Evolutionary conservation across 2,329 filamentous ascomycete genomes (phyloP), one percentile per base, ranked within the genome.

Genomic region (Apiospora aurea): DNA sequence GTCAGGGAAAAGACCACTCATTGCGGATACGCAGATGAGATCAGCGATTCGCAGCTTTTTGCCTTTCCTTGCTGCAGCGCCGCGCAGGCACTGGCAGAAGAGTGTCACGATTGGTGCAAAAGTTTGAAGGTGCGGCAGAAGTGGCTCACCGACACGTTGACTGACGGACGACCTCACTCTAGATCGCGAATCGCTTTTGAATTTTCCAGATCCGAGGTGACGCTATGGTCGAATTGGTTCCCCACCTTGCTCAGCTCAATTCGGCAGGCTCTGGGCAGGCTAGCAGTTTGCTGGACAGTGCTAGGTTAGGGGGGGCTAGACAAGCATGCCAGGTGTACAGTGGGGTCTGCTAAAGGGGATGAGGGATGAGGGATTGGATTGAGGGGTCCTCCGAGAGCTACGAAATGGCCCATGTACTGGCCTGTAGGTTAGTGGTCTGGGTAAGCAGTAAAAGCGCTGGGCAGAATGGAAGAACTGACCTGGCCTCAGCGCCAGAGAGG

Each of bases 111-210:
- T 38, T 38, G 34, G 34, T 38, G 34, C 34, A 38, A 38, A 34
- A 61, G 16, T 14, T 11, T 43, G 41, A 26, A 34, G 29, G 16
- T 21, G 53, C 53, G 34, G 53, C 8, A 61, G 29, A 53, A 61
- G 53, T 61, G 53, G 53, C 53, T 61, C 53, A 61, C 53, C 53
- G 53, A 61, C 53, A 61, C 53, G 53, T 61, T 61, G 53, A 61
- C 53, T 16, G 18, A 29, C 26, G 26, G n/a, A n/a, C n/a, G n/a
- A n/a, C n/a, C n/a, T n/a, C n/a, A 29, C 53, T 61, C 46, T 61
- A 61, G 53, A 61, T 61, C 53, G 53, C 53, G 53, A 61, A 61
- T 61, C 53, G 53, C 53, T 38, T 16, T 61, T 34, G 18, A 61
- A 21, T 61, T 57, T 61, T 61, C 53, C 13, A 61, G 53, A 61